Conservation (phyloP, 371 early-diverging fungal genomes). For the Circinella umbellata region DNA sequence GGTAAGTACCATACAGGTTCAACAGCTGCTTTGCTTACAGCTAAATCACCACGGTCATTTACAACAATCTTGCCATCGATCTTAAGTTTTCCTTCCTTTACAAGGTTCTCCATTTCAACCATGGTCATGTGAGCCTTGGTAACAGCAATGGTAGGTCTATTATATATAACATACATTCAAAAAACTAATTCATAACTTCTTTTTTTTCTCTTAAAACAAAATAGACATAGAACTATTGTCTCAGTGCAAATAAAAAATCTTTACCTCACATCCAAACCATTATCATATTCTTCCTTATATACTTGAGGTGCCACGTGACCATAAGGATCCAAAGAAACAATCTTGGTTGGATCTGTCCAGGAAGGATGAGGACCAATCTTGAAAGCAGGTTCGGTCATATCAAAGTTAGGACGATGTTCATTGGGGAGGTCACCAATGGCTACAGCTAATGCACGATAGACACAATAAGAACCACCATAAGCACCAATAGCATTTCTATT, state of each 20-base stretch:
- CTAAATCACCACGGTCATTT: slow-evolving; percentile 80
- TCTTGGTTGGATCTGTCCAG: slow-evolving; percentile 90
- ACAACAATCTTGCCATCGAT: slow-evolving; percentile 88
- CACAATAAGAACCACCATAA: slow-evolving; percentile 92
- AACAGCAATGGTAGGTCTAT: slow-evolving; percentile 89
- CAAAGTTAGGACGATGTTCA: slow-evolving; percentile 87
- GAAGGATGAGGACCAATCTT: slow-evolving; percentile 82
- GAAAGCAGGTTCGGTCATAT: slow-evolving; percentile 88
- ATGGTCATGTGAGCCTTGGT: slow-evolving; percentile 95
- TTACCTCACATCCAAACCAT: slow-evolving; percentile 83
- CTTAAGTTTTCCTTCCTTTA: slow-evolving; percentile 63
- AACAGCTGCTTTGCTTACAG: slow-evolving; percentile 92
- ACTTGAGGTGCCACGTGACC: slow-evolving; percentile 79
- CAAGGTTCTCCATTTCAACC: slow-evolving; percentile 86
- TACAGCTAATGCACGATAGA: slow-evolving; percentile 92
- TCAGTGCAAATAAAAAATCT: neutral
- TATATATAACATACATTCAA: neutral
- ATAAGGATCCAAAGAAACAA: slow-evolving; percentile 95
- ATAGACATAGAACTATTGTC: too few species aligned
- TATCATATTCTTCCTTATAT: slow-evolving; percentile 66
- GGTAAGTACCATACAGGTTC: slow-evolving; percentile 98
- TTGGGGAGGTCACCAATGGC: slow-evolving; percentile 90
- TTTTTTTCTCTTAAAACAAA: neutral
- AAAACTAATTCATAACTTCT: neutral
- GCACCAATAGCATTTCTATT: slow-evolving; percentile 91